Evolutionary conservation across 2,329 filamentous ascomycete genomes (phyloP), one percentile per base, ranked within the genome.

Genomic region (Alternaria sp.): DNA sequence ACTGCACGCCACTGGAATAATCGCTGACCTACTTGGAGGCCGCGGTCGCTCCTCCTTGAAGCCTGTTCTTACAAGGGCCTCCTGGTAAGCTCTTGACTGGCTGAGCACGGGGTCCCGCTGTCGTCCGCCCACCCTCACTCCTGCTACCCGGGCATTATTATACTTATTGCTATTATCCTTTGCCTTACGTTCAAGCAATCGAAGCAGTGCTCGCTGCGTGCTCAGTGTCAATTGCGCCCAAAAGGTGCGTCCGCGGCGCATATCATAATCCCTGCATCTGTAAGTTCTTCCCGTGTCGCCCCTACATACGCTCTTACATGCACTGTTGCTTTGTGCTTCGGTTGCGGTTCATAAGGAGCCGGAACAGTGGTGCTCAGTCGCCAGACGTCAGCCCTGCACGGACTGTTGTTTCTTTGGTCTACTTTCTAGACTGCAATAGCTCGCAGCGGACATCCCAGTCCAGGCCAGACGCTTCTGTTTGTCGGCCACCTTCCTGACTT

Each of bases 301-400:
- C 67, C 65, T 65, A 66, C 60, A 61, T 63, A 56, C 62, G 61
- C 58, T 68, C 63, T 66, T 66, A 64, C 64, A 66, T 72, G 66
- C 68, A 65, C 64, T 71, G 67, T 60, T 71, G 68, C 72, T 55
- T 59, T 63, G 48, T 59, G 66, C 69, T 70, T 73, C 75, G 71
- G 71, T 67, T 75, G 67, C 70, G 66, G 61, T 67, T 69, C 67
- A 72, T 64, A 68, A 72, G 68, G 67, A 71, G 69, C 75, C 73
- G 73, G 69, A 73, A 63, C 60, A 66, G 56, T 59, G 68, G 69
- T 72, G 70, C 68, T 75, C 66, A 72, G 71, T 76, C 74, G 69
- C 72, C 75, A 75, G 73, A 76, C 72, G 71, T 75, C 75, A 76
- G 72, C 69, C 72, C 74, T 78, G 75, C 74, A 78, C 74, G 73